These are phyloP conservation scores for Leishmania lainsoni DNA, from an alignment of 208 protist species.

Conservation along the genomic window DNA sequence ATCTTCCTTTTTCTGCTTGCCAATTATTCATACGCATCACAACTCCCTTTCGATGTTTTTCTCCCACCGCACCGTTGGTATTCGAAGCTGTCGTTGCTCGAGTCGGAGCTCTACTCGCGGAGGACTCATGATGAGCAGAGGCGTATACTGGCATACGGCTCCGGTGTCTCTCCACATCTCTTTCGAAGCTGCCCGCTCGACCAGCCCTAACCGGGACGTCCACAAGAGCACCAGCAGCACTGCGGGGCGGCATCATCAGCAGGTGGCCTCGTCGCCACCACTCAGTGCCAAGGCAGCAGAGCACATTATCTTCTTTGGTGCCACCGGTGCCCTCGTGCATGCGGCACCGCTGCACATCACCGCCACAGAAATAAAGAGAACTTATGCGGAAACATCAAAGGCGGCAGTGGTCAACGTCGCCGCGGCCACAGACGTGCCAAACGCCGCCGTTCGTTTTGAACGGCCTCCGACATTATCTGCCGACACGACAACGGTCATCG, in stretches of 20 bases:
- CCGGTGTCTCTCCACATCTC: conserved; percentile 8
- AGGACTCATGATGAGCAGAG: neutral
- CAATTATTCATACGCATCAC: conserved; percentile 20
- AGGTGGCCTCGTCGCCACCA: neutral
- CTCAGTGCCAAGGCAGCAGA: neutral
- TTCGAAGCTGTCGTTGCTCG: neutral
- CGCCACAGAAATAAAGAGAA: neutral
- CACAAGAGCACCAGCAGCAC: neutral
- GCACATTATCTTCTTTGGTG: conserved; percentile 11
- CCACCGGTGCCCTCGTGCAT: neutral
- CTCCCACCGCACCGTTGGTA: neutral
- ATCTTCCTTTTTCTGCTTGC: neutral
- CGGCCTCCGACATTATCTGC: neutral
- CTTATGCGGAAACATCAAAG: neutral
- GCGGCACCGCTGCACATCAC: conserved; percentile 12
- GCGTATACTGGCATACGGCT: neutral
- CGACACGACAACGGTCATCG: neutral
- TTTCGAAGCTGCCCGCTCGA: neutral
- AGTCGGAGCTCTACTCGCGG: neutral
- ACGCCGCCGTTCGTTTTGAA: neutral
- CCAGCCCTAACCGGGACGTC: neutral
- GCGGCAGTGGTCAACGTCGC: too few species aligned
- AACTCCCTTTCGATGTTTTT: neutral
- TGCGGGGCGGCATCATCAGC: neutral
- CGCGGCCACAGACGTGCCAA: neutral